Conservation (phyloP, 805 yeast species). For the Teunomyces kruisii region DNA sequence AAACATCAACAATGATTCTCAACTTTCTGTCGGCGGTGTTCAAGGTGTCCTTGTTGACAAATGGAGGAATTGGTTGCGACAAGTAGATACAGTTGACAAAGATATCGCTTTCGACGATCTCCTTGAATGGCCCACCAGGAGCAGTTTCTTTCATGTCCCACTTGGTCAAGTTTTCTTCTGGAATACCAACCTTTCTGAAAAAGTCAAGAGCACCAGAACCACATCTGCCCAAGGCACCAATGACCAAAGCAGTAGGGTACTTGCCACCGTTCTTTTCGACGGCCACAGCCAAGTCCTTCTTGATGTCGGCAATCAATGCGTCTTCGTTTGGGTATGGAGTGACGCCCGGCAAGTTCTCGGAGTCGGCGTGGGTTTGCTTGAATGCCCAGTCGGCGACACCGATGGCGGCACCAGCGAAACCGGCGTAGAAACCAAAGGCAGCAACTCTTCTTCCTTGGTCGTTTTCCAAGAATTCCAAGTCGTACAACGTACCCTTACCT, state of each 20-base stretch:
- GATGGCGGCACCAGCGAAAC: constrained; percentile 99
- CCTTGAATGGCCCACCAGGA: constrained; percentile 95
- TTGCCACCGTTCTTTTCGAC: constrained; percentile 56
- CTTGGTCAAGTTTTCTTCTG: constrained; percentile 76
- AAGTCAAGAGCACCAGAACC: constrained; percentile 95
- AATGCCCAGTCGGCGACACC: constrained; percentile 94
- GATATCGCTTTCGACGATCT: constrained; percentile 83
- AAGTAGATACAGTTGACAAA: constrained; percentile 96
- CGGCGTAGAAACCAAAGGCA: constrained; percentile 99
- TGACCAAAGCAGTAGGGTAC: constrained; percentile 78
- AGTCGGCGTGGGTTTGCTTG: constrained; percentile 71
- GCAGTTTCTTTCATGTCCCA: constrained; percentile 99
- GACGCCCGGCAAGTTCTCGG: constrained; percentile 74
- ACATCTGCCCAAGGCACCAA: constrained; percentile 98
- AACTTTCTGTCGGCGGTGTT: constrained; percentile 70
- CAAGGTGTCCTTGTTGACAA: constrained; percentile 67
- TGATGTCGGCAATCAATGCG: constrained; percentile 70
- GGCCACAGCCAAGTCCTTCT: constrained; percentile 56
- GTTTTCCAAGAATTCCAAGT: constrained; percentile 90
- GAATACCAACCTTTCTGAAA: constrained; percentile 79
- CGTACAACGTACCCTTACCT: constrained; percentile 90
- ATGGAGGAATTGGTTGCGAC: constrained; percentile 91
- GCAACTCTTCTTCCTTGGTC: constrained; percentile 98
- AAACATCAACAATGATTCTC: constrained; percentile 93
- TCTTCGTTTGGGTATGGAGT: constrained; percentile 80